phyloP scores from a whole-genome alignment of 1,139 yeast species.

The Geotrichum phurueaensis region DNA sequence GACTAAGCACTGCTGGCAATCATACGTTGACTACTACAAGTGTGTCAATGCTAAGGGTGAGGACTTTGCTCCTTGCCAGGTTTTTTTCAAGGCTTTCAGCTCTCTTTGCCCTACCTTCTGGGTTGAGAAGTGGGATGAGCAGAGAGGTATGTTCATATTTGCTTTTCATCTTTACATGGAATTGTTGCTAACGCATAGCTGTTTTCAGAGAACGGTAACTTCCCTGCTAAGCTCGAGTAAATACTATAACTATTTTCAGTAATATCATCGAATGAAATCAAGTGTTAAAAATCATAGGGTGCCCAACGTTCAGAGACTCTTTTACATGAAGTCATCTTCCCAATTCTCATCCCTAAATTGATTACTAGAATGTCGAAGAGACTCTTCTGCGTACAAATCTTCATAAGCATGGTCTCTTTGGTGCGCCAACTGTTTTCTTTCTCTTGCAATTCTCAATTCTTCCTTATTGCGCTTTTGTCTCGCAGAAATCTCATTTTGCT shows the following conservation, averaged over 20 bases:
- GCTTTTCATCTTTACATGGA: neutral
- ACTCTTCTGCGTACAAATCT: slow-evolving; percentile 50
- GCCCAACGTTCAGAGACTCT: neutral
- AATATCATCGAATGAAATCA: neutral
- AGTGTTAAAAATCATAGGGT: neutral
- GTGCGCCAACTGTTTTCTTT: slow-evolving; percentile 32
- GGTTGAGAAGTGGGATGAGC: slow-evolving; percentile 95
- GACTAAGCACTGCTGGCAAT: slow-evolving; percentile 97
- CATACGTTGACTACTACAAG: slow-evolving; percentile 96
- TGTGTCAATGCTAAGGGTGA: slow-evolving; percentile 96
- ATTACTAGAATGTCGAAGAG: slow-evolving; percentile 45
- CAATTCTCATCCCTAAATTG: slow-evolving; percentile 53
- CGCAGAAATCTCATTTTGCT: slow-evolving; percentile 33
- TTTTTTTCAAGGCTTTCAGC: slow-evolving; percentile 84
- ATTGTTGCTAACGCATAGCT: slow-evolving; percentile 9
- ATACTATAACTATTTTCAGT: neutral
- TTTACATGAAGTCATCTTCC: slow-evolving; percentile 62
- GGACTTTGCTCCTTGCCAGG: slow-evolving; percentile 95
- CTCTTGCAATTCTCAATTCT: slow-evolving; percentile 28
- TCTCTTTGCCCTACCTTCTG: slow-evolving; percentile 89
- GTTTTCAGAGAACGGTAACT: slow-evolving; percentile 47
- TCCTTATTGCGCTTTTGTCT: slow-evolving; percentile 33
- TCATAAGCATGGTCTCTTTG: slow-evolving; percentile 47
- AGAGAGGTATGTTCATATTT: slow-evolving; percentile 49
- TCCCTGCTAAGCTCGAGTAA: slow-evolving; percentile 54